Evolutionary conservation across 352 stramenopile genomes (phyloP), one percentile per base, ranked within the genome.

Genomic region (Globisporangium ultimum): DNA sequence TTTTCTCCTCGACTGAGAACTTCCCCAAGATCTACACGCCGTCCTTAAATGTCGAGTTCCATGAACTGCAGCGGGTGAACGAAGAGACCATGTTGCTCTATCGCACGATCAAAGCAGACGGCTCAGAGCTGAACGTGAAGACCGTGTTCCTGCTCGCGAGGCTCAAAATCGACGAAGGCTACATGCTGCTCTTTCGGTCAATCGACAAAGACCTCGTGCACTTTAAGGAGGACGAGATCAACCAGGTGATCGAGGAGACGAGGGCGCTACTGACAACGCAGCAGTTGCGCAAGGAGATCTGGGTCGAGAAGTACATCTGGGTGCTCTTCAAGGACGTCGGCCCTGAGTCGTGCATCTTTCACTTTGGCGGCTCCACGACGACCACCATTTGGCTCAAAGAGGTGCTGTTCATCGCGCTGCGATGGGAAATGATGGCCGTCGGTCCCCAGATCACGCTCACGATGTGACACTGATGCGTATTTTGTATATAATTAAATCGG

Each of bases 261-360:
- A 38, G 18, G 17, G 55, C 36, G 18, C 34, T 60, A 20, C 55
- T 42, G 22, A 60, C 22, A 15, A 2, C 53, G 24, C 42, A 22
- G 49, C 51, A 58, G 45, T 2, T 61, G 36, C 61, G 58, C 11
- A 65, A 64, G 14, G 71, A 76, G 18, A 50, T 76, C 32, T 90
- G 80, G 80, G 67, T 80, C 47, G 78, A 88, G 36, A 86, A 80
- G 60, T 82, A 84, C 63, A 79, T 79, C 21, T 89, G 80, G 80
- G 68, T 82, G 15, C 50, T 89, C 47, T 80, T 88, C 61, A 69
- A 76, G 13, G 76, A 84, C 18, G 18, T 28, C 0, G 64, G 69
- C 0, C 53, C 57, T 0, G 56, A 68, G 14, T 52, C 58, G 17
- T 84, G 76, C 46, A 28, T 73, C 14, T 87, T 88, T 51, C 72